These are phyloP conservation scores for Ampelocalamus luodianensis DNA, from an alignment of 176 grass and related monocot species.

Conservation along the genomic window DNA sequence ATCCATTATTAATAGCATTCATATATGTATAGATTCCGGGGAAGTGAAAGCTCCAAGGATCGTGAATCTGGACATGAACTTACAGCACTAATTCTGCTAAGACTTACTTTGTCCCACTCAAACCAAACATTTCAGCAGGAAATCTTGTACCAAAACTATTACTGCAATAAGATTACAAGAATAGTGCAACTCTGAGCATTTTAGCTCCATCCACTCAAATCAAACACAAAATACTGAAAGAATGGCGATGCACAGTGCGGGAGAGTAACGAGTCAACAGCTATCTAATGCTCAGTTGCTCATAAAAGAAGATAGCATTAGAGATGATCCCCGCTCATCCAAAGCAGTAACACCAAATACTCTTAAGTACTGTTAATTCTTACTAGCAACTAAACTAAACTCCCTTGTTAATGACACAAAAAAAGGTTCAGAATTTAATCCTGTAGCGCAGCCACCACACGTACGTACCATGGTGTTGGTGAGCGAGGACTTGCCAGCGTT, in stretches of 20 bases:
- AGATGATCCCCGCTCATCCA: neutral
- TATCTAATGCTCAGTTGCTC: neutral
- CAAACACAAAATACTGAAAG: too few relatives aligned
- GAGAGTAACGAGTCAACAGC: neutral
- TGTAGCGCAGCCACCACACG: neutral
- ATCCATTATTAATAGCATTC: neutral
- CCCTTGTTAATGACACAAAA: neutral
- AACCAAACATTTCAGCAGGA: too few relatives aligned
- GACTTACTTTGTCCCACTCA: too few relatives aligned
- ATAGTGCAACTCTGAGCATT: too few relatives aligned
- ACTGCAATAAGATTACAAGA: too few relatives aligned
- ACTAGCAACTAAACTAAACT: neutral
- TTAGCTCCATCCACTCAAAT: too few relatives aligned
- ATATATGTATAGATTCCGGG: too few relatives aligned
- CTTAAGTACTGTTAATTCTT: neutral
- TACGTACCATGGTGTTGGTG: constrained; percentile 78
- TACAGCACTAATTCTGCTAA: neutral
- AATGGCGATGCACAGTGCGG: too few relatives aligned
- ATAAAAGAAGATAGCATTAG: neutral
- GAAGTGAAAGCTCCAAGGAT: neutral
- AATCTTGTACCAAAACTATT: too few relatives aligned
- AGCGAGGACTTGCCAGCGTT: constrained; percentile 93
- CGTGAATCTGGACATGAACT: neutral
- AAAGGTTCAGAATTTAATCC: neutral
- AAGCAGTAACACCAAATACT: neutral